Percentiles rank a stretch among this genome's conserved stretches.
Conservation (phyloP, 2,329 filamentous ascomycete genomes). For the Colletotrichum sp. region DNA sequence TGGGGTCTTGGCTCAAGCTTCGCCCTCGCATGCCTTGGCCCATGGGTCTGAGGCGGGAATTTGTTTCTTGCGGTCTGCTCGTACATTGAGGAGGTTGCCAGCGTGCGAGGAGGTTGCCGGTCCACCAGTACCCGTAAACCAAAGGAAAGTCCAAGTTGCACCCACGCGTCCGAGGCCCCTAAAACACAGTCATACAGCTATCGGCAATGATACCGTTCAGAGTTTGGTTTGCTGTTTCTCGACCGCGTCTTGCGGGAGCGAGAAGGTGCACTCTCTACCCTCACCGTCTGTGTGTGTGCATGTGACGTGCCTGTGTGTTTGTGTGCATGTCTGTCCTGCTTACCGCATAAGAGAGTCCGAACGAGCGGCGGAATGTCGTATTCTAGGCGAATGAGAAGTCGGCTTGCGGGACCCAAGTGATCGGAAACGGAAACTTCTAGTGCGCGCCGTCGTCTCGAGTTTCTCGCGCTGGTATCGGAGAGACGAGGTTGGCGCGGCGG, state of each 20-base stretch:
- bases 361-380: background rate
- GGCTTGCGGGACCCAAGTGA: background rate
- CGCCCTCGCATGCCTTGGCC: conserved; percentile 5
- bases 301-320: background rate
- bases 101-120: background rate
- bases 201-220: background rate
- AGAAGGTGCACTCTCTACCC: background rate
- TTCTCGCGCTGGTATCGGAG: background rate
- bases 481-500: conserved; percentile 2
- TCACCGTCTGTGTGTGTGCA: background rate
- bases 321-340: background rate
- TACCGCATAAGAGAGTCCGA: background rate
- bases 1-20: conserved; percentile 14
- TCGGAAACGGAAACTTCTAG: background rate
- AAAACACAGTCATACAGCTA: background rate
- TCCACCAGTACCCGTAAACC: background rate
- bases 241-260: background rate
- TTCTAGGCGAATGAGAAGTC: background rate
- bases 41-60: background rate
- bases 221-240: conserved; percentile 2
- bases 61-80: background rate
- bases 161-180: background rate
- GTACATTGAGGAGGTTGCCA: background rate
- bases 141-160: background rate
- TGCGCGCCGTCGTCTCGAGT: conserved; percentile 4